Base-by-base conservation (phyloP, 768 basidiomycete species). In the Suillus sp. region DNA sequence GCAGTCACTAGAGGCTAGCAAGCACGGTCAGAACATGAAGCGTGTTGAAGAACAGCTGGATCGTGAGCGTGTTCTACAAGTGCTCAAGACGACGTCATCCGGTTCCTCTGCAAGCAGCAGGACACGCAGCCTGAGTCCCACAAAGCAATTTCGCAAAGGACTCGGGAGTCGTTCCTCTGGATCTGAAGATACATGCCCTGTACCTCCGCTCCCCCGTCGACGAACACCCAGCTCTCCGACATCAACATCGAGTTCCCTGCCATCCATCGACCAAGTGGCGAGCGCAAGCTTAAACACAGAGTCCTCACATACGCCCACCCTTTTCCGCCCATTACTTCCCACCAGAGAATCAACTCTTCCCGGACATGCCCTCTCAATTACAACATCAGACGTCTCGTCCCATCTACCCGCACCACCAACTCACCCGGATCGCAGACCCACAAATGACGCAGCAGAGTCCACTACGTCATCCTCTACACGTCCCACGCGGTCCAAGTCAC, bases 1-100 rank as follows among this genome's bases (percentile, higher is more conserved):
- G 64, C 90, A 92, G 73, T 87, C 85, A 25, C 77, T 93, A 1
- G 86, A 89, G 59, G 92, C 92, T 7, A 86, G 84, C 62, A 90
- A 90, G 69, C 83, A 84, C 0, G 91, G 84, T 1, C 87, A 90
- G 72, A 83, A 82, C 4, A 78, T 91, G 74, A 90, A 91, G 74
- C 83, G 84, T 55, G 86, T 84, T 0, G 88, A 92, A 68, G 85
- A 84, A 47, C 80, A 84, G 65, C 78, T 91, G 20, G 89, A 90
- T 72, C 84, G 85, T 66, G 88, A 89, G 70, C 80, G 91, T 11
- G 83, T 91, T 22, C 77, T 91, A 64, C 84, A 87, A 72, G 86
- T 93, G 13, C 78, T 93, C 37, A 89, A 88, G 74, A 88, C 87
- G 66, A 86, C 86, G 45, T 78, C 81, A 4, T 75, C 75, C 20